Evolutionary conservation across 352 stramenopile genomes (phyloP).

Genomic region (Phytophthora megakarya): DNA sequence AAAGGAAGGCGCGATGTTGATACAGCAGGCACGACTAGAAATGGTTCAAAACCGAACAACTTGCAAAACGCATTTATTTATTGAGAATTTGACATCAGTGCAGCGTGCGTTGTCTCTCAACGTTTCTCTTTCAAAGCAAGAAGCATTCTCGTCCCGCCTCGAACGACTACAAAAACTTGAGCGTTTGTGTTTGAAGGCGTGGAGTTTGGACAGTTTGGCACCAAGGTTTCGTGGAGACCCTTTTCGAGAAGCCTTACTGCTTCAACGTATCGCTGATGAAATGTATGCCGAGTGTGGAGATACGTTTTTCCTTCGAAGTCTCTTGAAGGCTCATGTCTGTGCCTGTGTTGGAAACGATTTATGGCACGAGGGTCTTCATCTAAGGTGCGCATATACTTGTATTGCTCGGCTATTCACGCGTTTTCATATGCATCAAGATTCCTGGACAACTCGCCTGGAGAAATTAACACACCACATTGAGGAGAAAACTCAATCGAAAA

Average conservation of each 20-base stretch:
- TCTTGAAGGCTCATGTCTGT: conserved; percentile 57
- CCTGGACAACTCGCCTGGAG: conserved; percentile 9
- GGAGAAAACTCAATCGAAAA: neutral
- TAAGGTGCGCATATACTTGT: conserved; percentile 37
- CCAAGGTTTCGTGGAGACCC: conserved; percentile 39
- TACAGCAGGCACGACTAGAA: conserved; percentile 45
- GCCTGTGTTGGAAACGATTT: conserved; percentile 37
- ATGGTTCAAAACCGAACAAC: conserved; percentile 1
- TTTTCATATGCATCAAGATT: conserved; percentile 34
- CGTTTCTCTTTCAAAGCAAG: conserved; percentile 35
- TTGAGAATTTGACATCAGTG: conserved; percentile 43
- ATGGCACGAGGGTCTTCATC: conserved; percentile 43
- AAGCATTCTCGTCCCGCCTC: conserved; percentile 48
- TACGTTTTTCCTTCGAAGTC: conserved; percentile 56
- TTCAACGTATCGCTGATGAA: conserved; percentile 60
- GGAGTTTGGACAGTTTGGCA: conserved; percentile 54
- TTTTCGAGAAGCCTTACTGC: conserved; percentile 58
- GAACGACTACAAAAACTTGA: conserved; percentile 63
- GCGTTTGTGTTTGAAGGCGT: conserved; percentile 65
- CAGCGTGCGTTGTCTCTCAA: conserved; percentile 42
- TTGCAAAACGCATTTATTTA: neutral
- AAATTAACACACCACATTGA: conserved; percentile 17
- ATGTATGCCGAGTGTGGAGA: conserved; percentile 46
- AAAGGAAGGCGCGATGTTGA: conserved; percentile 20
- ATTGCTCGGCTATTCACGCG: conserved; percentile 42